Base-by-base conservation (phyloP, 2,329 filamentous ascomycete species). In the Ophiostoma angusticollis region DNA sequence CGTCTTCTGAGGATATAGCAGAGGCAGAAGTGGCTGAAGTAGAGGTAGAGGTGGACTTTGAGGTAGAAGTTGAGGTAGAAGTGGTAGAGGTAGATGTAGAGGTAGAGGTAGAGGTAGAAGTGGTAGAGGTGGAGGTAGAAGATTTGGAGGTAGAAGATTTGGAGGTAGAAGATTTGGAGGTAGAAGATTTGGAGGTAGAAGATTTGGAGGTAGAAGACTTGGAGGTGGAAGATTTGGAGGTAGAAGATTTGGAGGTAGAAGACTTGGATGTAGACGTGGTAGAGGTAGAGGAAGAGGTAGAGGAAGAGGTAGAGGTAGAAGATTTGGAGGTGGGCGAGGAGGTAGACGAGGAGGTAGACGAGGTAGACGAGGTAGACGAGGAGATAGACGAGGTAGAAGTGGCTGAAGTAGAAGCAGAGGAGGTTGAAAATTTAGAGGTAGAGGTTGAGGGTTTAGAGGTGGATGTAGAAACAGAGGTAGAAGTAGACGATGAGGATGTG, bases 271-370 rank as follows among this genome's bases (percentile, higher is more conserved):
- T n/a, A 23, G 35, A 30, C 22, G 24, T 18, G 34, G 18, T 11
- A 2, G 19, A 24, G 13, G 23, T n/a, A 22, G 27, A 30, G 13
- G 17, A 12, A 6, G 19, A 14, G 1, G 25, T 4, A 4, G 25
- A 21, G n/a, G 24, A 2, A 8, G 37, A 33, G 3, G 37, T 24
- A 18, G 19, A 35, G 9, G 25, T 16, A 27, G 36, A 35, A 19
- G 27, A 29, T 14, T n/a, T 14, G 25, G 31, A 33, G 13, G 31
- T 21, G 24, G 39, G 33, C 28, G 33, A 23, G 39, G 33, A 31
- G 21, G 19, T 12, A 21, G 25, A 37, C 27, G 32, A 17, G n/a
- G 33, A 34, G 21, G 39, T 19, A 17, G 25, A 17, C 3, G 38
- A 37, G 27, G 14, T 24, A 9, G 19, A n/a, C n/a, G n/a, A 9